phyloP scores from a whole-genome alignment of 495 filamentous ascomycete genomes.

The Chaetomidium leptoderma region DNA sequence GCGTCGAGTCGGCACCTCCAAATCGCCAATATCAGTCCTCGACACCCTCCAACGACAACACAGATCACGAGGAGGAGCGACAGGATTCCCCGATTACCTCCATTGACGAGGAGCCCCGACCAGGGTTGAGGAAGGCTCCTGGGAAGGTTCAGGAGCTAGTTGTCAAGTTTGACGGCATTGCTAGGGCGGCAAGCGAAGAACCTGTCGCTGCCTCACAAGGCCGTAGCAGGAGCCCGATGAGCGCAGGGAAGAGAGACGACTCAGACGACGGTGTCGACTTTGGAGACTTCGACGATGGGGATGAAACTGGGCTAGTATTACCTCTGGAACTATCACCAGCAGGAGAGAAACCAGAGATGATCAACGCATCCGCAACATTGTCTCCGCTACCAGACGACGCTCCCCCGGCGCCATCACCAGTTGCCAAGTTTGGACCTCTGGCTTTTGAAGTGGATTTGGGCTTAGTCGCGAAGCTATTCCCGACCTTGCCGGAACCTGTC shows the following conservation, averaged over 20 bases:
- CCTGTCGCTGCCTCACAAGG: slow-evolving; percentile 12
- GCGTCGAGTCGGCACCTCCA: slow-evolving; percentile 19
- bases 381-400: background rate
- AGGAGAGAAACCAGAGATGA: background rate
- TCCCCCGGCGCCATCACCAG: background rate
- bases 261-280: slow-evolving; percentile 42
- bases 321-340: background rate
- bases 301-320: slow-evolving; percentile 26
- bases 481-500: background rate
- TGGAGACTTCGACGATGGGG: slow-evolving; percentile 51
- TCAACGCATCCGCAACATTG: background rate
- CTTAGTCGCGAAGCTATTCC: slow-evolving; percentile 46
- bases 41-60: slow-evolving; percentile 41
- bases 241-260: slow-evolving; percentile 8
- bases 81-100: slow-evolving; percentile 52
- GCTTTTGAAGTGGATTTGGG: slow-evolving; percentile 39
- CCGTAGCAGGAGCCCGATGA: slow-evolving; percentile 18
- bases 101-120: slow-evolving; percentile 47
- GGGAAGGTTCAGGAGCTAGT: slow-evolving; percentile 48
- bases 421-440: slow-evolving; percentile 33
- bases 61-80: slow-evolving; percentile 34
- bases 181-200: slow-evolving; percentile 36
- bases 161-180: slow-evolving; percentile 44
- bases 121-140: slow-evolving; percentile 30
- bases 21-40: slow-evolving; percentile 32